Evolutionary conservation across 2,329 filamentous ascomycete genomes (phyloP).

Genomic region (Bipolaris cookei): DNA sequence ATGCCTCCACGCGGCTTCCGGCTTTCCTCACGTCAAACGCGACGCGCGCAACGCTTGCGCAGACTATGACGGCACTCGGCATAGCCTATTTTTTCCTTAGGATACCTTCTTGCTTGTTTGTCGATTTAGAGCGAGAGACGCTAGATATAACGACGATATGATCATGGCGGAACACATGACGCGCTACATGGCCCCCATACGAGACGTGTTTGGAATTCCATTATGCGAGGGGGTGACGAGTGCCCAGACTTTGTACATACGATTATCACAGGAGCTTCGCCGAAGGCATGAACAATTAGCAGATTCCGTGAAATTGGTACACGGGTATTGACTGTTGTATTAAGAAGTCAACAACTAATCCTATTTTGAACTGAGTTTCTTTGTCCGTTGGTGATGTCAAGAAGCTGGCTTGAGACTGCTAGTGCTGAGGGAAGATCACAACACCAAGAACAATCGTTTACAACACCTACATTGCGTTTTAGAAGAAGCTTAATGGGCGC

Average conservation of each 20-base stretch:
- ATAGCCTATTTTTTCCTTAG: constrained; percentile 17
- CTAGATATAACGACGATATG: constrained; percentile 48
- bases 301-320: constrained; percentile 5
- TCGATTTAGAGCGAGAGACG: constrained; percentile 44
- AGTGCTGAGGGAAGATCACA: too few relatives aligned
- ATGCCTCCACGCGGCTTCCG: constrained; percentile 2
- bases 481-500: too few relatives aligned
- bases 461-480: too few relatives aligned
- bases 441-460: too few relatives aligned
- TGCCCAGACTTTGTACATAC: constrained; percentile 44
- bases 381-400: neutral
- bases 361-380: neutral
- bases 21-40: constrained; percentile 12
- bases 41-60: constrained; percentile 15
- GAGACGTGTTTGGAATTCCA: constrained; percentile 26
- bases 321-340: constrained; percentile 5
- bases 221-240: constrained; percentile 23
- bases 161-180: constrained; percentile 44
- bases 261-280: constrained; percentile 23
- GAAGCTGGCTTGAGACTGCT: too few relatives aligned
- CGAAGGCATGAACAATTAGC: constrained; percentile 5
- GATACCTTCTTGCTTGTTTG: constrained; percentile 37
- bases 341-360: neutral
- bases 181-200: constrained; percentile 28
- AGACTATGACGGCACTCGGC: constrained; percentile 17